These are phyloP conservation scores for Diaporthe vexans DNA, from an alignment of 2,329 filamentous ascomycete genomes.

Conservation along the genomic window DNA sequence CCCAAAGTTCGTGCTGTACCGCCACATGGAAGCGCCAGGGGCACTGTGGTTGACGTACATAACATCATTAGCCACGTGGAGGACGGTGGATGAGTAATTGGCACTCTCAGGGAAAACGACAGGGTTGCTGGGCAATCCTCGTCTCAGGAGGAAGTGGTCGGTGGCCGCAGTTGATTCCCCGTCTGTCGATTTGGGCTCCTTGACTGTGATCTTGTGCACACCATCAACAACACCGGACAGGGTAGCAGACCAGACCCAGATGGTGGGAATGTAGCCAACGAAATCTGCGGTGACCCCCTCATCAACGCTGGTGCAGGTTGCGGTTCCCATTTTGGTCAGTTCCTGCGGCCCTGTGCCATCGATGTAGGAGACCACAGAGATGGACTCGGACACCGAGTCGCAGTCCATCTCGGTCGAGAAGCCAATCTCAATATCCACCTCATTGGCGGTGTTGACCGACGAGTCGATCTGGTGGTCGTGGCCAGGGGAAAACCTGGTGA, in stretches of 20 bases:
- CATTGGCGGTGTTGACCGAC: conserved; percentile 49
- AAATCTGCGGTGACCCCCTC: conserved; percentile 51
- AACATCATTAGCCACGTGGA: conserved; percentile 55
- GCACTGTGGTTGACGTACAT: conserved; percentile 68
- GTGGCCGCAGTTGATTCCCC: conserved; percentile 61
- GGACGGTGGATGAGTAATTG: conserved; percentile 65
- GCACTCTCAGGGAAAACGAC: conserved; percentile 68
- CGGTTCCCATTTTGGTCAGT: conserved; percentile 22
- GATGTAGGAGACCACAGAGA: conserved; percentile 67
- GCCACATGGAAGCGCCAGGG: conserved; percentile 71
- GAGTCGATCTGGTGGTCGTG: conserved; percentile 68
- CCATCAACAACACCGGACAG: conserved; percentile 65
- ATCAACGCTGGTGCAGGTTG: conserved; percentile 30
- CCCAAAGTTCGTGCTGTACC: conserved; percentile 74
- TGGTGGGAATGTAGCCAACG: conserved; percentile 65
- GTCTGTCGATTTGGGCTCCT: conserved; percentile 62
- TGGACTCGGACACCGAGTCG: conserved; percentile 60
- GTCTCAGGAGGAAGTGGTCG: conserved; percentile 70
- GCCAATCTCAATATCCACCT: conserved; percentile 61
- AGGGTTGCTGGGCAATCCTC: conserved; percentile 70
- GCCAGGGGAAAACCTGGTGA: conserved; percentile 71
- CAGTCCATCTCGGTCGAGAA: conserved; percentile 74
- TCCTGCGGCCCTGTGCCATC: conserved; percentile 47
- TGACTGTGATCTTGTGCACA: conserved; percentile 69
- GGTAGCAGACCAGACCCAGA: conserved; percentile 60